Base-by-base conservation (phyloP, 306 rosid genomes). In the Vigna angularis region DNA sequence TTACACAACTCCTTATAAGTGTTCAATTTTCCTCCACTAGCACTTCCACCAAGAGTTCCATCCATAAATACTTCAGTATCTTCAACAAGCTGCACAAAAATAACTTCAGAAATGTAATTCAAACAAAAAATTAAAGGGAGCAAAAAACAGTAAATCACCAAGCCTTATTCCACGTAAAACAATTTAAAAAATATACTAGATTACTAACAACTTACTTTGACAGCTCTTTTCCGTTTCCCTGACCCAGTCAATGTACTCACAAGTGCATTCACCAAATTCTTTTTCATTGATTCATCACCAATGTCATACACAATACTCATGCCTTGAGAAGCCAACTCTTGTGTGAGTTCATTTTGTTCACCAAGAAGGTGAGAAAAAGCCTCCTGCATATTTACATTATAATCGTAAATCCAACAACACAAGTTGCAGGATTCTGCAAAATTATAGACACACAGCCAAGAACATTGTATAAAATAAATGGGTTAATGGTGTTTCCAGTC, bases 261-360 rank as follows among this genome's bases (percentile, higher is more conserved):
- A 76, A 95, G 90, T 76, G 98, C 92, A 89, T 86, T 90, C 50
- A 95, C 97, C 90, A 95, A 86, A 83, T 81, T 89, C 44, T 85
- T 70, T 86, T 92, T 92, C 98, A 95, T 95, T 48, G 92, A 83
- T 55, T 84, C 91, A 83, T 92, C 92, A 56, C 98, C 98, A 80
- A 95, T 87, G 82, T 95, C 98, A 88, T 95, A 95, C 81, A 95
- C 97, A 53, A 95, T 93, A 69, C 98, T 95, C 98, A 95, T 95
- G 84, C 98, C 98, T 81, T 95, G 98, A 42, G 98, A 95, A 79
- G 98, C 98, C 82, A 95, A 69, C 83, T 95, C 98, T 81, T 95
- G 98, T 8, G 96, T 91, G 57, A 95, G 98, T 86, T 92, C 97
- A 88, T 92, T 95, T 72, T 91, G 98, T 64, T 95, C 98, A 55